phyloP scores from a whole-genome alignment of 1,284 basidiomycete species.

The Heliocybe sulcata region DNA sequence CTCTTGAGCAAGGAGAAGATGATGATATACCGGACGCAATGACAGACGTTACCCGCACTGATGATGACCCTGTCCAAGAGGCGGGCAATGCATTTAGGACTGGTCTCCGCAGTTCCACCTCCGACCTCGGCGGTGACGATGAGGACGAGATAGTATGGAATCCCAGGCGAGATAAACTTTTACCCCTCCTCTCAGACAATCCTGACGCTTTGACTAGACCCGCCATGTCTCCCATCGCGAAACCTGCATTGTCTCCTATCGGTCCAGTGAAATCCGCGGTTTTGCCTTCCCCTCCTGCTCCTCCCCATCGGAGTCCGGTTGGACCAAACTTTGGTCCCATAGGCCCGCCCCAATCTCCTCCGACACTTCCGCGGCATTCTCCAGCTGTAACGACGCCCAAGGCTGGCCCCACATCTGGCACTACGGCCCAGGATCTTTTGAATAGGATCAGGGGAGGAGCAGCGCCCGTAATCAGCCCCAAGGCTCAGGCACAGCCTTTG shows the following conservation, averaged over 20 bases:
- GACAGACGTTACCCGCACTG: constrained; percentile 63
- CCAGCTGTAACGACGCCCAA: neutral
- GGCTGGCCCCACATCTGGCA: neutral
- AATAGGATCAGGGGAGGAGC: neutral
- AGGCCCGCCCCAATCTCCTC: neutral
- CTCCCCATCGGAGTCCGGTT: neutral
- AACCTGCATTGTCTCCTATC: neutral
- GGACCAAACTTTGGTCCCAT: neutral
- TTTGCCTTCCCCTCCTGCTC: neutral
- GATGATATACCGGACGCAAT: constrained; percentile 54
- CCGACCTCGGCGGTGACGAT: constrained; percentile 37
- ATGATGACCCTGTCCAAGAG: constrained; percentile 65
- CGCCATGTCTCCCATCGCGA: neutral
- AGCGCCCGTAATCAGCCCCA: neutral
- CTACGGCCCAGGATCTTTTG: neutral
- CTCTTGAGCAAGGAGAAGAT: constrained; percentile 17
- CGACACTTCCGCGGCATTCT: neutral
- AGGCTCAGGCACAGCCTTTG: neutral
- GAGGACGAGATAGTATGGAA: constrained; percentile 61
- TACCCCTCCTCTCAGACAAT: neutral
- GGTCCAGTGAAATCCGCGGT: neutral
- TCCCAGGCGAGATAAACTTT: constrained; percentile 37
- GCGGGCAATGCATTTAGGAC: constrained; percentile 64
- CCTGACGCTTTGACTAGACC: neutral
- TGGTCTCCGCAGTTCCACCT: constrained; percentile 24